These are phyloP conservation scores for Biscutella laevigata DNA, from an alignment of 441 rosid genomes.

Conservation along the genomic window DNA sequence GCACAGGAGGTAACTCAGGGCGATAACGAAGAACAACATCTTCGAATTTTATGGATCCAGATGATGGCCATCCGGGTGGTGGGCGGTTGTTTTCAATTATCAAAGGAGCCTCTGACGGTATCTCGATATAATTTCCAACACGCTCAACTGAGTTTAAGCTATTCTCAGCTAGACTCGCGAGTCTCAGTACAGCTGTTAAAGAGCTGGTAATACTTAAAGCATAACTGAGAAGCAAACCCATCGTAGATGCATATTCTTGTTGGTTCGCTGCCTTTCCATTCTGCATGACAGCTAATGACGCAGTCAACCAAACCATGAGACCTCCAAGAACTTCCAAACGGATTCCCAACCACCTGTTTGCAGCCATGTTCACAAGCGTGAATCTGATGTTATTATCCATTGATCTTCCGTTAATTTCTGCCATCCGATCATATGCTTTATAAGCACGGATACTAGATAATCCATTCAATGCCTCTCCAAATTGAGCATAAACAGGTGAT, in stretches of 20 bases:
- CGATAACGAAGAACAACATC: constrained; percentile 84
- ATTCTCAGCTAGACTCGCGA: constrained; percentile 85
- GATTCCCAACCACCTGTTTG: constrained; percentile 87
- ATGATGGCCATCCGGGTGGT: constrained; percentile 92
- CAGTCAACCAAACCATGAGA: constrained; percentile 88
- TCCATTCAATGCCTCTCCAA: constrained; percentile 90
- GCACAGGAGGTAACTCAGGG: constrained; percentile 81
- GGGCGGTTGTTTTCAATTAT: constrained; percentile 68
- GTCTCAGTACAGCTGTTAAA: constrained; percentile 74
- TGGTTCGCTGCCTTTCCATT: constrained; percentile 68
- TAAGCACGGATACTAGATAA: constrained; percentile 78
- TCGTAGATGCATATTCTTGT: constrained; percentile 73
- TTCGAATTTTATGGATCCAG: constrained; percentile 73
- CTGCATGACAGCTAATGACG: constrained; percentile 90
- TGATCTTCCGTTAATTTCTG: constrained; percentile 68
- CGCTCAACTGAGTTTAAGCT: constrained; percentile 90
- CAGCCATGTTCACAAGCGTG: constrained; percentile 63
- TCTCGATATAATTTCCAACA: constrained; percentile 65
- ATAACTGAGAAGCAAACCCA: constrained; percentile 93
- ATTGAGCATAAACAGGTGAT: constrained; percentile 94
- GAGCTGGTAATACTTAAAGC: constrained; percentile 71
- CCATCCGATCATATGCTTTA: constrained; percentile 84
- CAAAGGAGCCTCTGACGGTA: constrained; percentile 79
- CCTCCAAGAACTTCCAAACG: constrained; percentile 88
- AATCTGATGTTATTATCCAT: constrained; percentile 83